phyloP scores from a whole-genome alignment of 2,329 filamentous ascomycete genomes.

The Aspergillus sp. region DNA sequence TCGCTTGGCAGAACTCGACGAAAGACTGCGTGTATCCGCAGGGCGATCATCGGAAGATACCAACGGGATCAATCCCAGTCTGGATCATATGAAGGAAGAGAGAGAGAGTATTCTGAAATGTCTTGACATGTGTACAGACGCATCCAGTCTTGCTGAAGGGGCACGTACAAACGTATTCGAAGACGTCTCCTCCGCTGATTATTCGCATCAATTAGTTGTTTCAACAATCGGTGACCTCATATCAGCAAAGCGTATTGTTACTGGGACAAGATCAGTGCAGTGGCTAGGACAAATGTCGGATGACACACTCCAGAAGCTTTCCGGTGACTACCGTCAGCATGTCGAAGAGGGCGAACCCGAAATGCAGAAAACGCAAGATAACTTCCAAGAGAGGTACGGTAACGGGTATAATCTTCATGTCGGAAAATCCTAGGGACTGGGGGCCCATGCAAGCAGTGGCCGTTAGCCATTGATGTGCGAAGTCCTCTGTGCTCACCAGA shows the following conservation, averaged over 20 bases:
- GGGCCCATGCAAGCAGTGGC: too few species aligned
- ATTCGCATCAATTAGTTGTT: conserved; percentile 30
- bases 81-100: conserved; percentile 25
- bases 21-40: conserved; percentile 15
- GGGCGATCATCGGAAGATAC: conserved; percentile 6
- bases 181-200: conserved; percentile 26
- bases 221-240: conserved; percentile 33
- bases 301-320: conserved; percentile 28
- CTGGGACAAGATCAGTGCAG: conserved; percentile 36
- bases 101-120: conserved; percentile 20
- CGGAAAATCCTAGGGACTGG: too few species aligned
- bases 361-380: neutral
- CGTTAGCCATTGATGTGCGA: too few species aligned
- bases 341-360: neutral
- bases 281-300: conserved; percentile 33
- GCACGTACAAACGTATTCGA: conserved; percentile 29
- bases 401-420: neutral
- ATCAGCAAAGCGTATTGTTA: conserved; percentile 28
- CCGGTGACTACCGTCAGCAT: conserved; percentile 7
- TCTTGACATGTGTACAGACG: conserved; percentile 17
- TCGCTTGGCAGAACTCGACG: conserved; percentile 21
- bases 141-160: conserved; percentile 24
- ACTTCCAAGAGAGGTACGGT: neutral
- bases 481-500: too few species aligned
- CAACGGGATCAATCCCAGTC: conserved; percentile 10